Base-by-base conservation (phyloP, 2,329 filamentous ascomycete species). In the Verticillium nonalfalfae region DNA sequence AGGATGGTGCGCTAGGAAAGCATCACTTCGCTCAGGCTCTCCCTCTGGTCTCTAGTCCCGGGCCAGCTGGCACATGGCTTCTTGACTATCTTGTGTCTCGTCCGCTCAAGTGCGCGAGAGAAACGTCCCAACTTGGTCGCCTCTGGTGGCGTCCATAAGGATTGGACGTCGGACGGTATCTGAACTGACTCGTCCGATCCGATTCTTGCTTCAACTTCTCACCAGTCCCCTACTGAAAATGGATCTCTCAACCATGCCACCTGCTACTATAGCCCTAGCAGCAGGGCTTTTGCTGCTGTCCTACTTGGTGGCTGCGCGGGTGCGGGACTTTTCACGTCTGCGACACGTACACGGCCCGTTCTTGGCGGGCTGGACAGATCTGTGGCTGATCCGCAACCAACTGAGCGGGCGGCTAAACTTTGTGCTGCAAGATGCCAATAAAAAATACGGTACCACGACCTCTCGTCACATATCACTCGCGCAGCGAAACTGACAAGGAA, bases 321-420 rank as follows among this genome's bases (percentile, higher is more conserved):
- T 60, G 15, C 61, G 59, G 13, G 59, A 60, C 33, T 62, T 58
- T 60, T 59, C 56, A 35, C 68, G 68, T 2, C 64, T 72, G 15
- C 60, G 59, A 26, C 71, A 74, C 57, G 68, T 74, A 21, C 67
- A 63, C 1, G 72, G 72, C 1, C 71, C 72, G 2, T 62, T 62
- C 26, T 62, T 63, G 62, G 65, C 71, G 3, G 64, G 62, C 18
- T 71, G 67, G 67, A 68, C 71, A 10, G 68, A 70, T 45, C 33
- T 71, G 26, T 74, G 72, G 72, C 62, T 74, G 56, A 68, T 74
- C 13, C 60, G 45, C 9, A 54, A 57, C 21, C 61, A 62, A 21
- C 57, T 62, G 31, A 62, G 67, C 18, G 70, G 70, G 18, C 64
- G 64, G 18, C 63, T 69, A 52, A 65, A 66, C 59, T 69, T 70